Evolutionary conservation across 352 stramenopile genomes (phyloP).

Genomic region (Globisporangium okanoganense): DNA sequence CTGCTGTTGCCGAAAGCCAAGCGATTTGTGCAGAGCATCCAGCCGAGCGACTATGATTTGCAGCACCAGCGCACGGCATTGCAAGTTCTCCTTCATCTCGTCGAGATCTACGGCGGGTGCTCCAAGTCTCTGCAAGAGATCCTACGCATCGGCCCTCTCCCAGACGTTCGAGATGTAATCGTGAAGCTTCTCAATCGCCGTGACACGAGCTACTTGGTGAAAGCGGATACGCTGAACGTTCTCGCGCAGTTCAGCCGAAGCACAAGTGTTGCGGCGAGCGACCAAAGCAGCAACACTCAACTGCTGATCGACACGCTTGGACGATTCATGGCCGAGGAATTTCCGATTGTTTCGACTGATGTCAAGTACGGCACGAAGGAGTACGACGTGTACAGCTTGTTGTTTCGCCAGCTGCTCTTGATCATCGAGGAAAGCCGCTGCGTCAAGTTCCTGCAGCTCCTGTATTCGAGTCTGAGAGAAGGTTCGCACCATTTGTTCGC

Average conservation of each 20-base stretch:
- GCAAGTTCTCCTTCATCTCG: slow-evolving; percentile 36
- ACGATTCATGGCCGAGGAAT: slow-evolving; percentile 63
- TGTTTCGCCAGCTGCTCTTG: slow-evolving; percentile 48
- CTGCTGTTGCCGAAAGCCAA: slow-evolving; percentile 37
- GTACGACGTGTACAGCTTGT: slow-evolving; percentile 52
- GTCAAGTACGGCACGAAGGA: slow-evolving; percentile 56
- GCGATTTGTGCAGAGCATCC: slow-evolving; percentile 33
- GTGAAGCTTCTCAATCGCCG: slow-evolving; percentile 33
- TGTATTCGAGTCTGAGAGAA: slow-evolving; percentile 69
- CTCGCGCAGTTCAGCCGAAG: slow-evolving; percentile 28
- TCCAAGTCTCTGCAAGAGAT: slow-evolving; percentile 23
- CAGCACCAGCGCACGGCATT: slow-evolving; percentile 38
- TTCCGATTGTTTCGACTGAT: slow-evolving; percentile 73
- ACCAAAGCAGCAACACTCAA: slow-evolving; percentile 11
- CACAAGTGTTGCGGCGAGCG: slow-evolving; percentile 7
- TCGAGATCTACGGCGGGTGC: slow-evolving; percentile 40
- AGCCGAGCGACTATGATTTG: slow-evolving; percentile 17
- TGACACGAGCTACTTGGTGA: slow-evolving; percentile 50
- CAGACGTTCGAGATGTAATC: slow-evolving; percentile 32
- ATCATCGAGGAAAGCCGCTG: slow-evolving; percentile 53
- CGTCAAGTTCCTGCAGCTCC: slow-evolving; percentile 39
- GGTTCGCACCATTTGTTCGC: slow-evolving; percentile 47
- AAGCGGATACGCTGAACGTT: slow-evolving; percentile 49
- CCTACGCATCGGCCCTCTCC: slow-evolving; percentile 30
- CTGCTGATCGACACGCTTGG: slow-evolving; percentile 31